Evolutionary conservation across 1,284 basidiomycete species (phyloP).

Genomic region (Austroboletus niveus): DNA sequence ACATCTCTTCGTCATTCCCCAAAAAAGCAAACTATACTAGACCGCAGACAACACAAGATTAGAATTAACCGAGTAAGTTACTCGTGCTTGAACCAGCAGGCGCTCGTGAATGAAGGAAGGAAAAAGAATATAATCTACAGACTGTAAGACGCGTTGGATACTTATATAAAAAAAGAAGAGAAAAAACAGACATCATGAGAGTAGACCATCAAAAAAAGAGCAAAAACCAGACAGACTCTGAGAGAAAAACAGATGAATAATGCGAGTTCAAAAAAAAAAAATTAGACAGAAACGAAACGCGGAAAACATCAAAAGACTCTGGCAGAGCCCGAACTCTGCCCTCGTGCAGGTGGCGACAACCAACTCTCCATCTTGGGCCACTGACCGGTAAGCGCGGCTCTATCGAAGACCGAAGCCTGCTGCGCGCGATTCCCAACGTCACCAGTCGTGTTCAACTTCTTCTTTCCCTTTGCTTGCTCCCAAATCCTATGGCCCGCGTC

Average conservation of each 20-base stretch:
- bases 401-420: conserved; percentile 27
- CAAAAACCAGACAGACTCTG: not conserved
- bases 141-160: conserved; percentile 11
- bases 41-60: conserved; percentile 20
- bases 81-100: conserved; percentile 30
- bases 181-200: conserved; percentile 10
- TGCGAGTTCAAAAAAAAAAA: not conserved
- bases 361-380: conserved; percentile 37
- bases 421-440: conserved; percentile 27
- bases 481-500: conserved; percentile 9
- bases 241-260: not conserved
- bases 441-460: conserved; percentile 12
- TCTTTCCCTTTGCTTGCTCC: conserved; percentile 26
- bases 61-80: conserved; percentile 34
- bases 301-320: conserved; percentile 27
- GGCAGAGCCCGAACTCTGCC: conserved; percentile 32
- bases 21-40: conserved; percentile 11
- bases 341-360: conserved; percentile 28
- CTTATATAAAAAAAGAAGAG: conserved; percentile 7
- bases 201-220: conserved; percentile 3
- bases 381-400: conserved; percentile 27
- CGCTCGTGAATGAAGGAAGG: conserved; percentile 7
- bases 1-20: conserved; percentile 7
- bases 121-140: conserved; percentile 25
- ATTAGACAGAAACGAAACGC: not conserved